phyloP scores from a whole-genome alignment of 2,329 filamentous ascomycete genomes.

The Neonectria coccinea region DNA sequence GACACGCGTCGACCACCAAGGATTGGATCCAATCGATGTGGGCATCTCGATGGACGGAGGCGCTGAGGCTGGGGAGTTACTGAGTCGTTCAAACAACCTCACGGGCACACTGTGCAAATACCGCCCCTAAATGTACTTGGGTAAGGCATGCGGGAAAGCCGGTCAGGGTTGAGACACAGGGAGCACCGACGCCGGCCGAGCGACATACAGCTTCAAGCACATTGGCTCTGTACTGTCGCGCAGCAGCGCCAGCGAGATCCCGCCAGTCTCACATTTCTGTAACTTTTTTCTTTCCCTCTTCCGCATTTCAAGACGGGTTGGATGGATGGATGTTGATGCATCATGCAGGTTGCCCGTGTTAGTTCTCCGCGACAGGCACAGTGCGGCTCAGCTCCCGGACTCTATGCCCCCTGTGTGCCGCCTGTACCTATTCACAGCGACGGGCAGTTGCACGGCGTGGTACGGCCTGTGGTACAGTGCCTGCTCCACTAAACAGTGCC shows the following conservation, averaged over 20 bases:
- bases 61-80: background rate
- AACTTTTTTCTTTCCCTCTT: background rate
- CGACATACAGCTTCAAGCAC: background rate
- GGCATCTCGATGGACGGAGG: background rate
- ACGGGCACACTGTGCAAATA: conserved; percentile 16
- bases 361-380: background rate
- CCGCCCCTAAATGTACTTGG: background rate
- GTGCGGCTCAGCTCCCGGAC: background rate
- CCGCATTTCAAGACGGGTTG: background rate
- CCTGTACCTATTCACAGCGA: too few species aligned
- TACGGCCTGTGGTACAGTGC: background rate
- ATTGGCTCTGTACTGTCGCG: background rate
- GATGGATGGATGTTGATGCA: background rate
- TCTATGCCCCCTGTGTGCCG: background rate
- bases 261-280: background rate
- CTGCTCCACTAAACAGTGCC: conserved; percentile 22
- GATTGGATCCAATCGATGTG: conserved; percentile 2
- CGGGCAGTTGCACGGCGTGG: too few species aligned
- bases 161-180: background rate
- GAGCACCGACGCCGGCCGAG: background rate
- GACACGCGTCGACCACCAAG: conserved; percentile 40
- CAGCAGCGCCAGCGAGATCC: background rate
- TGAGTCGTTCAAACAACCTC: conserved; percentile 8
- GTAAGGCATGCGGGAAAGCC: background rate
- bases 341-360: background rate